Evolutionary conservation across 176 grass and related monocot species (phyloP).

Genomic region (Musa itinerans): DNA sequence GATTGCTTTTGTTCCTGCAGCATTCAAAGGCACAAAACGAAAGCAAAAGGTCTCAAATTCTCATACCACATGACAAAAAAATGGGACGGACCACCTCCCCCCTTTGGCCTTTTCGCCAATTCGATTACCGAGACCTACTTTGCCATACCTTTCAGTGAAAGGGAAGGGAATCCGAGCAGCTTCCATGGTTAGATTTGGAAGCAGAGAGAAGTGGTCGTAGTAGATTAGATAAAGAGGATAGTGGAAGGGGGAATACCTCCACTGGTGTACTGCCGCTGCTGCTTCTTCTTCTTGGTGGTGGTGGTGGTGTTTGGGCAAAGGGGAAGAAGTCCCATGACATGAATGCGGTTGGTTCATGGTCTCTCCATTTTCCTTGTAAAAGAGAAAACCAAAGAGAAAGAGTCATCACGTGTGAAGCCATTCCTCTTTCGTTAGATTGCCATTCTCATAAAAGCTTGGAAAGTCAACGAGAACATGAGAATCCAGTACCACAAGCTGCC

Average conservation of each 20-base stretch:
- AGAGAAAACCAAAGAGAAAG: constrained; percentile 19
- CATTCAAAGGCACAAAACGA: constrained; percentile 19
- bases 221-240: constrained; percentile 21
- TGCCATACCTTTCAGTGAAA: constrained; percentile 1
- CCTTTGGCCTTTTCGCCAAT: constrained; percentile 17
- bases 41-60: constrained; percentile 16
- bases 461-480: constrained; percentile 42
- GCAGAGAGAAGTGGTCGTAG: constrained; percentile 47
- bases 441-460: constrained; percentile 52
- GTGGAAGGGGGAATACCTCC: constrained; percentile 44
- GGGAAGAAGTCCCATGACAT: not conserved
- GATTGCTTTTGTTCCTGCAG: constrained; percentile 27
- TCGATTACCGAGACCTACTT: not conserved
- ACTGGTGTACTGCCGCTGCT: too few relatives aligned
- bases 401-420: constrained; percentile 4
- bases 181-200: constrained; percentile 21
- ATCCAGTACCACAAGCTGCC: constrained; percentile 33
- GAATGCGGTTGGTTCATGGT: constrained; percentile 19
- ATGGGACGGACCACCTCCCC: not conserved
- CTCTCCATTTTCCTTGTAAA: constrained; percentile 34
- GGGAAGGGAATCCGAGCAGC: constrained; percentile 28
- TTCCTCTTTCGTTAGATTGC: constrained; percentile 5
- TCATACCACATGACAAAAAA: not conserved
- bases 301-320: too few relatives aligned
- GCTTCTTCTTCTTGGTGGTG: too few relatives aligned